phyloP scores from a whole-genome alignment of 2,329 filamentous ascomycete genomes.

The Teratosphaeria gauchensis region DNA sequence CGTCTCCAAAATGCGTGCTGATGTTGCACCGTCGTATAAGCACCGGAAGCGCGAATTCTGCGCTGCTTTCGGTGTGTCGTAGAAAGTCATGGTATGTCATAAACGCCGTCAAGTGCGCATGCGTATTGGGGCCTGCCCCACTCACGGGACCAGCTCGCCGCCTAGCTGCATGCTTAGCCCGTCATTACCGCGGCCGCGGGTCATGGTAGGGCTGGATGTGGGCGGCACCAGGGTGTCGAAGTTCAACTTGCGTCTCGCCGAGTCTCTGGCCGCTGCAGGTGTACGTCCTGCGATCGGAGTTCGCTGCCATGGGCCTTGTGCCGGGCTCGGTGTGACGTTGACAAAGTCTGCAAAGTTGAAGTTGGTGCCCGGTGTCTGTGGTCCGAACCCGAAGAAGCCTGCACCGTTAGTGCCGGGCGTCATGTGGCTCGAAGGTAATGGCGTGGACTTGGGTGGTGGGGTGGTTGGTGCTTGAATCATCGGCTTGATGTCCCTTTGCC shows the following conservation, averaged over 20 bases:
- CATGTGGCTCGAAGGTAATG: conserved; percentile 76
- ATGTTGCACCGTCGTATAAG: not conserved
- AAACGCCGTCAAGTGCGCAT: conserved; percentile 5
- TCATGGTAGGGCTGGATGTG: conserved; percentile 32
- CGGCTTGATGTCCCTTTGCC: conserved; percentile 28
- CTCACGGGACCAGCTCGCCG: conserved; percentile 43
- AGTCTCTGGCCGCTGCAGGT: conserved; percentile 56
- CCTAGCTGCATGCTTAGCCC: conserved; percentile 58
- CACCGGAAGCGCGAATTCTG: not conserved
- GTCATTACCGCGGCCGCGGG: conserved; percentile 32
- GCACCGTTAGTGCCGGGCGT: conserved; percentile 58
- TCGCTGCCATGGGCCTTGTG: conserved; percentile 68
- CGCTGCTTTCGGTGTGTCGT: not conserved
- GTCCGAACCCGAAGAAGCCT: conserved; percentile 48
- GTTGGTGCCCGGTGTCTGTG: conserved; percentile 69
- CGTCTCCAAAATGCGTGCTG: not conserved
- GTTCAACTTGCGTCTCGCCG: conserved; percentile 66
- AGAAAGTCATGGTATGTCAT: conserved; percentile 4
- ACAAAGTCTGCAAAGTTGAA: conserved; percentile 97
- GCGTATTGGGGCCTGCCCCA: not conserved
- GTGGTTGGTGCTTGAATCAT: conserved; percentile 33
- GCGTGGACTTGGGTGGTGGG: conserved; percentile 45
- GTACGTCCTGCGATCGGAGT: conserved; percentile 56
- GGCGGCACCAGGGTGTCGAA: conserved; percentile 66
- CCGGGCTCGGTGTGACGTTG: conserved; percentile 92